A percentile compares a stretch with the other conserved stretches of the same genome.
phyloP scores from a whole-genome alignment of 352 stramenopile species.

The Phytophthora meadii region DNA sequence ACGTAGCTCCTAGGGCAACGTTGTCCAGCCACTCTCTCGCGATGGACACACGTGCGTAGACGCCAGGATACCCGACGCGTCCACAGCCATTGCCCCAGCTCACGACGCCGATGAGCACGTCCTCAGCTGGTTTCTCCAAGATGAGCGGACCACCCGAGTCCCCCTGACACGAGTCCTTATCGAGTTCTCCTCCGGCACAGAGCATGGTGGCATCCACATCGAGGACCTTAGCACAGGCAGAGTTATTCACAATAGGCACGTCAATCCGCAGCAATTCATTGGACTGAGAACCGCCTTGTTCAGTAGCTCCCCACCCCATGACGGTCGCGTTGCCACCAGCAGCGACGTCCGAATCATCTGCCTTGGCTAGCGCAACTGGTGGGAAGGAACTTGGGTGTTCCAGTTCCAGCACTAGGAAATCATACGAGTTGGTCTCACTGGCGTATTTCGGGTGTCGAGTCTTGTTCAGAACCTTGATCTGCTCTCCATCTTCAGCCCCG shows the following conservation, averaged over 20 bases:
- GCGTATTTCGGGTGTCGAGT: slow-evolving; percentile 58
- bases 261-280: slow-evolving; percentile 33
- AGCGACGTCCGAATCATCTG: slow-evolving; percentile 33
- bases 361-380: slow-evolving; percentile 38
- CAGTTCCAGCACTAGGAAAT: slow-evolving; percentile 69
- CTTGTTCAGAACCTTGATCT: slow-evolving; percentile 54
- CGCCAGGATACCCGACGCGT: slow-evolving; percentile 38
- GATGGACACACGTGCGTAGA: slow-evolving; percentile 63
- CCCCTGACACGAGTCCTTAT: slow-evolving; percentile 69
- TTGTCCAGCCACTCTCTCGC: slow-evolving; percentile 35
- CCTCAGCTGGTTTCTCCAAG: slow-evolving; percentile 32
- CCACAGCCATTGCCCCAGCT: slow-evolving; percentile 71
- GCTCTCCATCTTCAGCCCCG: slow-evolving; percentile 46
- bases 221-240: slow-evolving; percentile 41
- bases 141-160: slow-evolving; percentile 35
- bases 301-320: slow-evolving; percentile 45
- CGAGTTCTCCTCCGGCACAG: slow-evolving; percentile 52
- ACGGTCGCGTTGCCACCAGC: slow-evolving; percentile 40
- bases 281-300: slow-evolving; percentile 26
- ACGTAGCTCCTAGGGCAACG: slow-evolving; percentile 17
- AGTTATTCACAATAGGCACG: slow-evolving; percentile 55
- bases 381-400: slow-evolving; percentile 39
- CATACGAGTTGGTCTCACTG: slow-evolving; percentile 44
- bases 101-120: slow-evolving; percentile 59
- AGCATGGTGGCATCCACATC: slow-evolving; percentile 52